These are phyloP conservation scores for Claviceps sp. DNA, from an alignment of 2,329 filamentous ascomycete genomes.

Conservation along the genomic window DNA sequence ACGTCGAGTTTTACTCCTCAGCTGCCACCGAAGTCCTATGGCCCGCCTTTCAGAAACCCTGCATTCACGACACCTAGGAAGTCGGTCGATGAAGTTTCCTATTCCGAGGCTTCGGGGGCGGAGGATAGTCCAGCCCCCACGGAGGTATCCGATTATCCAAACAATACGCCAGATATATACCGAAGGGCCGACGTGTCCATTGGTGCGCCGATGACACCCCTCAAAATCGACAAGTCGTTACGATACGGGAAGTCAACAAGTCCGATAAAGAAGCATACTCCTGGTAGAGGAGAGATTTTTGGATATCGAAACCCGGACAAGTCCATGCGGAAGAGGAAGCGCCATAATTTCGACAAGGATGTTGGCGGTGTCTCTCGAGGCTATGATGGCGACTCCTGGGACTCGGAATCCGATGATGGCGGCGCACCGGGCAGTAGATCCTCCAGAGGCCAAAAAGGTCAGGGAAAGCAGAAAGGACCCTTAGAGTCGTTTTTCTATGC, in stretches of 20 bases:
- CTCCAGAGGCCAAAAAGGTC: conserved; percentile 13
- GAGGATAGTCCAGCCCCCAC: conserved; percentile 49
- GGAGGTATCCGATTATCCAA: conserved; percentile 39
- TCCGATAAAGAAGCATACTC: conserved; percentile 25
- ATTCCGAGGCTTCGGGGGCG: conserved; percentile 42
- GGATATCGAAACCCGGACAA: conserved; percentile 25
- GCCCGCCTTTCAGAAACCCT: conserved; percentile 46
- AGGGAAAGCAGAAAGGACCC: conserved; percentile 12
- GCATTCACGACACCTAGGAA: conserved; percentile 51
- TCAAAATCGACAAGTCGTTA: conserved; percentile 31
- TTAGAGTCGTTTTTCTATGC: conserved; percentile 35
- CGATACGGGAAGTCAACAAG: conserved; percentile 28
- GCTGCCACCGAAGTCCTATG: conserved; percentile 27
- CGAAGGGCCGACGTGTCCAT: conserved; percentile 29
- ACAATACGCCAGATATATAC: conserved; percentile 40
- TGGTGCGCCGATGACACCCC: conserved; percentile 30
- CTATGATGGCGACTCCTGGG: conserved; percentile 30
- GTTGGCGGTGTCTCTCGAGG: conserved; percentile 34
- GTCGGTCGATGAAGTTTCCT: conserved; percentile 36
- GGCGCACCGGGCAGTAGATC: conserved; percentile 10
- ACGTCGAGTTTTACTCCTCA: conserved; percentile 34
- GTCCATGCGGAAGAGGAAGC: conserved; percentile 38
- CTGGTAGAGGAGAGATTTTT: conserved; percentile 54
- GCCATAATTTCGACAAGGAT: conserved; percentile 37
- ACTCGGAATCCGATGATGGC: conserved; percentile 34